Evolutionary conservation across 2,329 filamentous ascomycete species (phyloP).

Genomic region (Thielaviopsis populi): DNA sequence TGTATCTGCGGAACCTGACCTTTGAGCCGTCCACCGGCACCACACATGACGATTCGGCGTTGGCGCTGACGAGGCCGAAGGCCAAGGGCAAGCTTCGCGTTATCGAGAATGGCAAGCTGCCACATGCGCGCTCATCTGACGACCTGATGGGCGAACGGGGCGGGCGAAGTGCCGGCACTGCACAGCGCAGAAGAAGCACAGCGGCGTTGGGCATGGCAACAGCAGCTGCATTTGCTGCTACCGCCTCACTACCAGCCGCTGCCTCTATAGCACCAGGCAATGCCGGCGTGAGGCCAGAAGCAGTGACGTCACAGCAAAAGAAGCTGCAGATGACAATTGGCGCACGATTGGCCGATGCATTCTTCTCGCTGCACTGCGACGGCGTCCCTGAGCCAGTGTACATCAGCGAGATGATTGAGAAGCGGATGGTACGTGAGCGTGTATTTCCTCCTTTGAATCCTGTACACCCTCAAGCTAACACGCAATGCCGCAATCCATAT

Average conservation of each 20-base stretch:
- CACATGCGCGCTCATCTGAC: conserved; percentile 42
- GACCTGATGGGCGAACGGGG: conserved; percentile 20
- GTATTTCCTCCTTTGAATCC: not conserved
- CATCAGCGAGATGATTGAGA: conserved; percentile 65
- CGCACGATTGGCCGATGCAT: conserved; percentile 65
- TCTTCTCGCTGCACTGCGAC: conserved; percentile 63
- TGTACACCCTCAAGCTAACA: not conserved
- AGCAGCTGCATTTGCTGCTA: not conserved
- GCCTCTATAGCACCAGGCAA: conserved; percentile 23
- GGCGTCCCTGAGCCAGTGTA: conserved; percentile 62
- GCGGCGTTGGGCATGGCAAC: not conserved
- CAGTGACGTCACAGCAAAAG: conserved; percentile 43
- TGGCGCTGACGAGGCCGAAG: conserved; percentile 41
- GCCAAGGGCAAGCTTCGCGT: conserved; percentile 32
- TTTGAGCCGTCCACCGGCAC: conserved; percentile 40
- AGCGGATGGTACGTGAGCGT: conserved; percentile 43
- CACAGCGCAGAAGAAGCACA: conserved; percentile 54
- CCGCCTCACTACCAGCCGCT: not conserved
- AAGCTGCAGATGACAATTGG: conserved; percentile 59
- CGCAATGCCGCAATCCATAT: conserved; percentile 13
- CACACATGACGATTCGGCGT: conserved; percentile 65
- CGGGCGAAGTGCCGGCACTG: not conserved
- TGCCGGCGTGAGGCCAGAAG: conserved; percentile 27
- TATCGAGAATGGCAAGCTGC: conserved; percentile 33
- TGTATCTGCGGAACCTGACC: conserved; percentile 74